Evolutionary conservation across 345 rosid species (phyloP), one percentile per base, ranked within the genome.

Genomic region (Eucalyptus pauciflora): DNA sequence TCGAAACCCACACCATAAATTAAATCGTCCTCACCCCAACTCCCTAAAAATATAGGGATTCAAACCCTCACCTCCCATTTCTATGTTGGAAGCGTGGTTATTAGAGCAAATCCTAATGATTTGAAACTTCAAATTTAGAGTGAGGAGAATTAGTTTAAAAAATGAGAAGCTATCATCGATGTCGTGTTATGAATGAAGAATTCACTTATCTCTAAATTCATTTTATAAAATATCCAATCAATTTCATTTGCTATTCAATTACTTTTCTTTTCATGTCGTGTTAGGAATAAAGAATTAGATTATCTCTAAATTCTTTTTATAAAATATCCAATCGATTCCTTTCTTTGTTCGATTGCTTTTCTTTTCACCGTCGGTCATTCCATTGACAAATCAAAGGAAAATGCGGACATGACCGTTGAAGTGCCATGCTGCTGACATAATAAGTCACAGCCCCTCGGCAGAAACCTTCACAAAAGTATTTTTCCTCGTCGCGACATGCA

Each of bases 21-120:
- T 41, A 41, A 41, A 41, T 41, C 5, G 41, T 41, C 41, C 41
- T 1, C 41, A 41, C 41, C 41, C 5, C 41, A 4, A 41, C 0
- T 1, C 41, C 41, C 41, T 41, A 1, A 41, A 1, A 5, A 41
- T 0, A 5, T 41, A 1, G 41, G 41, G 0, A 41, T 1, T 41
- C 41, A 5, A 41, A 41, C 41, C 41, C 41, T 1, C 41, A 41
- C 41, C 41, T 41, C 41, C 5, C 41, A 41, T 41, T 41, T 41
- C 41, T 4, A 41, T 1, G 1, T 41, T 41, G 0, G 41, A 41
- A 41, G 5, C 1, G 1, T 41, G 5, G 41, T 1, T 5, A 41
- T 41, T 41, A 41, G 41, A 5, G 41, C 5, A 41, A 41, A 41
- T 1, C 41, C 41, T 1, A 41, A 1, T 41, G 41, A 41, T 41